A percentile compares a stretch with the other conserved stretches of the same genome.
These are phyloP conservation scores for Escovopsis weberi DNA, from an alignment of 2,329 filamentous ascomycete genomes.

Conservation along the genomic window DNA sequence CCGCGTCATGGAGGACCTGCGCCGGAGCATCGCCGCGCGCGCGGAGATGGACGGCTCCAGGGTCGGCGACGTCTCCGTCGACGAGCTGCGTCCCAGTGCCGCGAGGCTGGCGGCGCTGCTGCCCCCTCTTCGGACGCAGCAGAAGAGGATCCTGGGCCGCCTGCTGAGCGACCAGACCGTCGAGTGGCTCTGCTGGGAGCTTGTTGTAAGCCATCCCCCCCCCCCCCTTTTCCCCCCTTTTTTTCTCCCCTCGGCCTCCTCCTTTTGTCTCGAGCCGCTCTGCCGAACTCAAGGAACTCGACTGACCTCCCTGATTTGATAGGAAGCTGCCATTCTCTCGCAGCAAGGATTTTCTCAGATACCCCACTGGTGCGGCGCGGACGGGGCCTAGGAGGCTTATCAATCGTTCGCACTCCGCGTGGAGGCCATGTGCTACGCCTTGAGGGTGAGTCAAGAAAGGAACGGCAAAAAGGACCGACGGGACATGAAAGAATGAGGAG, in stretches of 20 bases:
- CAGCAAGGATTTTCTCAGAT: conserved; percentile 14
- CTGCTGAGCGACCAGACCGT: conserved; percentile 10
- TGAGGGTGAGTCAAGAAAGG: conserved; percentile 6
- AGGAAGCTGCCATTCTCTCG: conserved; percentile 11
- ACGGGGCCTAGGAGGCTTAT: conserved; percentile 17
- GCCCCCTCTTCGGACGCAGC: conserved; percentile 8
- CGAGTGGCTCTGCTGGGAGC: conserved; percentile 12
- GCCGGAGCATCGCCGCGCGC: not conserved
- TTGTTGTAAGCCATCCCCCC: conserved; percentile 7
- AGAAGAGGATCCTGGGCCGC: conserved; percentile 10
- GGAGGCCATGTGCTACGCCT: conserved; percentile 11
- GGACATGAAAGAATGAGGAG: too few relatives aligned
- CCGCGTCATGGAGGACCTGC: conserved; percentile 4
- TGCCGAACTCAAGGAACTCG: too few relatives aligned
- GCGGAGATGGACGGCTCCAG: not conserved
- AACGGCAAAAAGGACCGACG: too few relatives aligned
- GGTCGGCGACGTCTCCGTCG: not conserved
- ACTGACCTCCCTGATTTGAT: not conserved
- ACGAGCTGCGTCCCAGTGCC: conserved; percentile 6
- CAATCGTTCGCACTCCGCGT: conserved; percentile 11
- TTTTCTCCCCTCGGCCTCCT: too few relatives aligned
- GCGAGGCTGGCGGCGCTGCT: conserved; percentile 5
- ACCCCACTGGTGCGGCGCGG: conserved; percentile 13
- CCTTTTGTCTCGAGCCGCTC: too few relatives aligned
- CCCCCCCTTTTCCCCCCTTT: too few relatives aligned